These are phyloP conservation scores for Kandelia obovata DNA, from an alignment of 345 rosid species.

Conservation along the genomic window DNA sequence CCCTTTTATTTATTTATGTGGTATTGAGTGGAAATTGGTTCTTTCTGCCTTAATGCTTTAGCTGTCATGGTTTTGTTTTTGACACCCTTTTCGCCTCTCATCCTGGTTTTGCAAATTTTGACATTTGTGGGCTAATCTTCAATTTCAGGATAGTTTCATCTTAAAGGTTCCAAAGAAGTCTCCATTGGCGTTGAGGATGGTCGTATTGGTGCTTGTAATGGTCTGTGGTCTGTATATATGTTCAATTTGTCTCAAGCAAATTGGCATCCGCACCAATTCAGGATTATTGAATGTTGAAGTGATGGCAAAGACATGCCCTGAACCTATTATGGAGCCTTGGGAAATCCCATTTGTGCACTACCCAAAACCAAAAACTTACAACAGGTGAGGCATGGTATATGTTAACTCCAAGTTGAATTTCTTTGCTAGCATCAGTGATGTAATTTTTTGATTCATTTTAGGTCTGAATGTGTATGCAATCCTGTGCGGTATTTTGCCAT, in stretches of 20 bases:
- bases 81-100: not conserved
- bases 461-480: slow-evolving; percentile 87
- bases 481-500: slow-evolving; percentile 94
- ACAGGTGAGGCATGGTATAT: slow-evolving; percentile 44
- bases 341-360: slow-evolving; percentile 89
- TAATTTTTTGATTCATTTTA: slow-evolving; percentile 27
- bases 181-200: slow-evolving; percentile 74
- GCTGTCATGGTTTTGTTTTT: not conserved
- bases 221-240: slow-evolving; percentile 78
- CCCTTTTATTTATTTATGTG: not conserved
- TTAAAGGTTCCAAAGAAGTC: slow-evolving; percentile 81
- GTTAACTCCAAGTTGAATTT: slow-evolving; percentile 5
- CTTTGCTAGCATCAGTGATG: slow-evolving; percentile 9
- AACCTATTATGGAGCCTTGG: slow-evolving; percentile 80
- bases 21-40: slow-evolving; percentile 13
- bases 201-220: slow-evolving; percentile 74
- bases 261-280: slow-evolving; percentile 42
- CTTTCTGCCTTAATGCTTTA: not conserved
- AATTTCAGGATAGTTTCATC: slow-evolving; percentile 61
- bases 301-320: slow-evolving; percentile 60
- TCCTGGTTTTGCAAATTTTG: not conserved
- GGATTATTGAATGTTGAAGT: slow-evolving; percentile 51
- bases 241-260: slow-evolving; percentile 80
- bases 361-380: slow-evolving; percentile 72
- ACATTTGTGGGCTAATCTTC: slow-evolving; percentile 9